Base-by-base conservation (phyloP, 73 alveolate genomes). In the Stentor coeruleus region DNA sequence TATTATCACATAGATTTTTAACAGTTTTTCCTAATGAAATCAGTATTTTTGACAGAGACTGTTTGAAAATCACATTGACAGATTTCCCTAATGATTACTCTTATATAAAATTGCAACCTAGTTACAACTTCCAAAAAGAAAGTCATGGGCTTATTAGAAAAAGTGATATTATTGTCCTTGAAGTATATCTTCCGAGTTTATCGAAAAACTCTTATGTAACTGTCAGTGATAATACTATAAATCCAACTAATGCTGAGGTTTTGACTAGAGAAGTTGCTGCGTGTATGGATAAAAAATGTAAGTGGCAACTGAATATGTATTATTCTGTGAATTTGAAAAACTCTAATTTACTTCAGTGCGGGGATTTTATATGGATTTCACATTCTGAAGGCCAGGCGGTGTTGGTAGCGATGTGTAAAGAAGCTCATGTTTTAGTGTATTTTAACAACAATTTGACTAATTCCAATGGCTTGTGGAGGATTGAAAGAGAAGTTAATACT, bases 81-180 rank as follows among this genome's bases (percentile, higher is more conserved):
- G 66, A 75, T 33, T 75, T 75, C 39, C 59, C 59, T 2, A 75
- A 39, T 2, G 83, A 75, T 15, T 33, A 75, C n/a, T 75, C 83
- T 0, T 35, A 75, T n/a, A 26, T 75, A 33, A 75, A 66, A 2
- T 14, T 75, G 6, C 36, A 37, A 37, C 37, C 83, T 0, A 75
- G 72, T 2, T 75, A 75, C 38, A 37, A 40, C 59, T 75, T 20
- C 33, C 83, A 75, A 66, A 75, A 75, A 38, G 83, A 75, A n/a
- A 66, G 83, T 20, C n/a, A 39, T 1, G 83, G 83, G 38, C 72
- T 75, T 1, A 35, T 75, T n/a, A 75, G 79, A 31, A 20, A 20
- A 20, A 33, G 14, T 11, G 79, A 66, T 66, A 66, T 20, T 14
- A 40, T 66, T 11, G 1, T 66, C 1, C 37, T 66, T 66, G 79